Conservation (phyloP, 306 rosid genomes). For the Rosa rugosa region DNA sequence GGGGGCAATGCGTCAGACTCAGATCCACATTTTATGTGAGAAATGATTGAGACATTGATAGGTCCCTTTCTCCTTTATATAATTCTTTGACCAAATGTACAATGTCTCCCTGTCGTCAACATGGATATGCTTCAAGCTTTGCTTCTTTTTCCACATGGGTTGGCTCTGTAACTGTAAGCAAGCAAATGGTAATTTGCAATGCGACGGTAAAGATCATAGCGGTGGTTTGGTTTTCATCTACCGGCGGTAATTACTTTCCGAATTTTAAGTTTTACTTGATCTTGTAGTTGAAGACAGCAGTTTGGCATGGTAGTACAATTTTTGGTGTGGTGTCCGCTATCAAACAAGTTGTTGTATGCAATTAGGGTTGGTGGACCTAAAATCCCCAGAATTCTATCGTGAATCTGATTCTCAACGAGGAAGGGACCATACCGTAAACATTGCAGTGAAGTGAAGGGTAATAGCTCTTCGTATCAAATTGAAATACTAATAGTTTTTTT, state of each 20-base stretch:
- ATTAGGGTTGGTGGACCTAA: background rate
- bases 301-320: background rate
- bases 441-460: background rate
- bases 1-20: slow-evolving; percentile 5
- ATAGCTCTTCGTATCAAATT: background rate
- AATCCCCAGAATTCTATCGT: background rate
- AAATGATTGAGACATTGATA: slow-evolving; percentile 8
- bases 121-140: background rate
- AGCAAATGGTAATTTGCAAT: background rate
- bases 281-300: background rate
- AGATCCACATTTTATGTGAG: slow-evolving; percentile 12
- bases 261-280: background rate
- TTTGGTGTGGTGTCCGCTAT: background rate
- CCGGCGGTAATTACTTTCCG: background rate
- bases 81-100: slow-evolving; percentile 7
- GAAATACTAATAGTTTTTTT: background rate
- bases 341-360: background rate
- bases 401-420: background rate
- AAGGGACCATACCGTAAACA: background rate
- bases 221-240: background rate
- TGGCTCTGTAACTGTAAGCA: background rate
- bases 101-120: slow-evolving; percentile 8
- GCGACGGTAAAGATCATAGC: background rate
- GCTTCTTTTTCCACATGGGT: background rate
- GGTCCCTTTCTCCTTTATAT: background rate